phyloP scores from a whole-genome alignment of 2,329 filamentous ascomycete species.

The Exserohilum turcica region DNA sequence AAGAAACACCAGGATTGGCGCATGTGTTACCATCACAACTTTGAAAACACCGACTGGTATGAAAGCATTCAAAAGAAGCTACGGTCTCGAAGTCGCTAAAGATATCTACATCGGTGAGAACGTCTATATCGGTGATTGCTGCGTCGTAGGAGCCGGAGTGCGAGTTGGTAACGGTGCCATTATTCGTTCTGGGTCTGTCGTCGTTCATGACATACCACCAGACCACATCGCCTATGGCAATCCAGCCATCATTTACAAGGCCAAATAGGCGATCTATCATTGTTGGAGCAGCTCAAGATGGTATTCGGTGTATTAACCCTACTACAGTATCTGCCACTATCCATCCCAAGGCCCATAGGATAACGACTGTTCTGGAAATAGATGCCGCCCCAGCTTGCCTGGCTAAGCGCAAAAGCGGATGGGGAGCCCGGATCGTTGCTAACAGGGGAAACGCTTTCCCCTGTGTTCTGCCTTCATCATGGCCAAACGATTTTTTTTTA shows the following conservation, averaged over 20 bases:
- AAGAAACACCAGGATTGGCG: background rate
- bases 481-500: background rate
- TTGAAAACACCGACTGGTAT: background rate
- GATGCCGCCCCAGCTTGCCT: background rate
- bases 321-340: background rate
- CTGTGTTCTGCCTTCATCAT: background rate
- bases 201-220: constrained; percentile 57
- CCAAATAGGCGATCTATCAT: constrained; percentile 1
- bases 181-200: constrained; percentile 59
- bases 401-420: background rate
- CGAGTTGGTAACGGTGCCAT: constrained; percentile 59
- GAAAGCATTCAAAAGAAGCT: background rate
- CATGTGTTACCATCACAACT: constrained; percentile 1
- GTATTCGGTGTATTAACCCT: background rate
- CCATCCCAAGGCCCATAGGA: background rate
- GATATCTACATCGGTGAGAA: background rate
- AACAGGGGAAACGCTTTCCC: background rate
- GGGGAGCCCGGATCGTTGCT: background rate
- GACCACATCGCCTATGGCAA: constrained; percentile 54
- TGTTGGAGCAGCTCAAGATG: background rate
- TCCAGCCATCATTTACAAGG: constrained; percentile 35
- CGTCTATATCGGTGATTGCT: constrained; percentile 65
- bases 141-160: constrained; percentile 62
- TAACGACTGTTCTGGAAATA: background rate
- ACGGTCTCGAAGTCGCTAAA: background rate